These are phyloP conservation scores for Calonectria crousiana DNA, from an alignment of 2,329 filamentous ascomycete genomes.

Conservation along the genomic window DNA sequence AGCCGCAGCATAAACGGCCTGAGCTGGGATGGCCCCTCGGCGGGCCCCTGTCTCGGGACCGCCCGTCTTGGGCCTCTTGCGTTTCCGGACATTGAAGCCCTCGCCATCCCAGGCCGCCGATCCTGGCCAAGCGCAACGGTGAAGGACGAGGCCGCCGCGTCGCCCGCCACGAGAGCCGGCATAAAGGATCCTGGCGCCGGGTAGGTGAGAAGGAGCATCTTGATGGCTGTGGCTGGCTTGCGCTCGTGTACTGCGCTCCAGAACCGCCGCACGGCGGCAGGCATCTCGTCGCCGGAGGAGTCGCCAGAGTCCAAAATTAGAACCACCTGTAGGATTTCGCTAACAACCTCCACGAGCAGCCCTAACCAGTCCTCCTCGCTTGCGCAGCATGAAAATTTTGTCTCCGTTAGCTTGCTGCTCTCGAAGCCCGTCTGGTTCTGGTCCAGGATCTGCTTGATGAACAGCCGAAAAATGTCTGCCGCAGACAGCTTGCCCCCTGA, in stretches of 20 bases:
- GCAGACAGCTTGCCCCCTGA: neutral
- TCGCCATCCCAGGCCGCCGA: constrained; percentile 16
- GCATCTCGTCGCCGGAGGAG: neutral
- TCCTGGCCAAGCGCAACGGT: constrained; percentile 11
- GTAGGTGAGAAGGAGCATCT: constrained; percentile 29
- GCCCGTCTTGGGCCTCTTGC: neutral
- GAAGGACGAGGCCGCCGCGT: constrained; percentile 9
- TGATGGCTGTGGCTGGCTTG: constrained; percentile 1
- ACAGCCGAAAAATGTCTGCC: constrained; percentile 4
- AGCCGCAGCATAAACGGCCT: constrained; percentile 24
- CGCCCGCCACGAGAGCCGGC: constrained; percentile 14
- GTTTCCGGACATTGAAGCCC: constrained; percentile 15
- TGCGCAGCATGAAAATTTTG: constrained; percentile 16
- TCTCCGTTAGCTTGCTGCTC: constrained; percentile 3
- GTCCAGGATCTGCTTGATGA: constrained; percentile 20
- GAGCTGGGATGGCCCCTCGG: constrained; percentile 22
- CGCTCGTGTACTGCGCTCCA: constrained; percentile 8
- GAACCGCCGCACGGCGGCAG: constrained; percentile 5
- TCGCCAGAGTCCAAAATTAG: constrained; percentile 22
- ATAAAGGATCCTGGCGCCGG: neutral
- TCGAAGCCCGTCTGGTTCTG: neutral
- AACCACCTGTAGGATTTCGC: constrained; percentile 2
- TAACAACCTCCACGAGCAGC: constrained; percentile 13
- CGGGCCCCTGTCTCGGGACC: constrained; percentile 9
- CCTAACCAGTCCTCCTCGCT: constrained; percentile 16